Evolutionary conservation across 2,329 filamentous ascomycete species (phyloP).

Genomic region (Alternaria novae-zelandiae): DNA sequence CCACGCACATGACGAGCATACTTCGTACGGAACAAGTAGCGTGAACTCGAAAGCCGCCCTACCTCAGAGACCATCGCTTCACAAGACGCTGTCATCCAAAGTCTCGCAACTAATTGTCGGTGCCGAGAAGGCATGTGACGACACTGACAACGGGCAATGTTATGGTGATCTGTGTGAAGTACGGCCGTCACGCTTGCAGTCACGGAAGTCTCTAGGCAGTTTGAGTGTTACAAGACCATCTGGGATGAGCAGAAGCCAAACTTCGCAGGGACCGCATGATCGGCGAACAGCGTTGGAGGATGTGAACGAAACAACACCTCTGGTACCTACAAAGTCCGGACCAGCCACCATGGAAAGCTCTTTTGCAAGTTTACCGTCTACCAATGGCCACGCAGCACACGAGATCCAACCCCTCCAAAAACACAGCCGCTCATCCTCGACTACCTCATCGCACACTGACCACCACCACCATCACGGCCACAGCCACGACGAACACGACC

Average conservation of each 20-base stretch:
- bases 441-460: slow-evolving; percentile 16
- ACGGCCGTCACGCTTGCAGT: slow-evolving; percentile 37
- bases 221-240: slow-evolving; percentile 21
- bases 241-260: slow-evolving; percentile 32
- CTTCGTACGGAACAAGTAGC: slow-evolving; percentile 26
- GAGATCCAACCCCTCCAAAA: slow-evolving; percentile 13
- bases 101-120: slow-evolving; percentile 59
- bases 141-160: slow-evolving; percentile 64
- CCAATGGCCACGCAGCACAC: slow-evolving; percentile 15
- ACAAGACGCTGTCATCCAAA: slow-evolving; percentile 49
- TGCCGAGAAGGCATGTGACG: slow-evolving; percentile 58
- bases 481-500: slow-evolving; percentile 11
- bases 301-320: slow-evolving; percentile 32
- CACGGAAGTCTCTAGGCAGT: slow-evolving; percentile 25
- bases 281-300: slow-evolving; percentile 39
- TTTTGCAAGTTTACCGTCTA: slow-evolving; percentile 19
- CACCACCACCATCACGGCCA: slow-evolving; percentile 4
- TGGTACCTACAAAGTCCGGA: slow-evolving; percentile 31
- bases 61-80: slow-evolving; percentile 49
- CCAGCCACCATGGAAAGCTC: slow-evolving; percentile 34
- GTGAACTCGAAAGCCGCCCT: slow-evolving; percentile 12
- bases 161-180: slow-evolving; percentile 61
- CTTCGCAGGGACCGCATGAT: slow-evolving; percentile 31
- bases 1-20: slow-evolving; percentile 21
- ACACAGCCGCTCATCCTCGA: slow-evolving; percentile 20